phyloP scores from a whole-genome alignment of 2,329 filamentous ascomycete genomes.

The Helotiales sp. region DNA sequence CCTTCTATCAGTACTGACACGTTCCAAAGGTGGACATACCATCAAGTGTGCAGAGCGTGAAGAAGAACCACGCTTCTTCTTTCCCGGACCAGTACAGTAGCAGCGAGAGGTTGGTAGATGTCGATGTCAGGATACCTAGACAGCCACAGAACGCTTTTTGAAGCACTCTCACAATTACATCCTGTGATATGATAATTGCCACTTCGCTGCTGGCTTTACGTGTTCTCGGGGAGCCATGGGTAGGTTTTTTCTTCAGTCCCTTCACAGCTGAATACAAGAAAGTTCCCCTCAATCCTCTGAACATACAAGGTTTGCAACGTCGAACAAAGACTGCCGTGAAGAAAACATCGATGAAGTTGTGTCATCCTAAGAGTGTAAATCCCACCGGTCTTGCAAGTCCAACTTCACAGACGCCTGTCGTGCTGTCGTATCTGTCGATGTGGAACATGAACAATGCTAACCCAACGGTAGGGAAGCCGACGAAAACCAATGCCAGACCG shows the following conservation, averaged over 20 bases:
- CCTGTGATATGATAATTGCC: slow-evolving; percentile 9
- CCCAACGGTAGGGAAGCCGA: slow-evolving; percentile 3
- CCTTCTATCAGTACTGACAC: neutral
- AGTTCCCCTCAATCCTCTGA: neutral
- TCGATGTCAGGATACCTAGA: slow-evolving; percentile 13
- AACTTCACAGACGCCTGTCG: neutral
- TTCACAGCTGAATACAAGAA: slow-evolving; percentile 3
- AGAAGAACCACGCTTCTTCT: slow-evolving; percentile 15
- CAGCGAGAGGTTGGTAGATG: slow-evolving; percentile 11
- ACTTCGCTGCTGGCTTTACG: neutral
- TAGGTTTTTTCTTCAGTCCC: slow-evolving; percentile 3
- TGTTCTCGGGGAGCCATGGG: neutral
- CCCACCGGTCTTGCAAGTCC: slow-evolving; percentile 1
- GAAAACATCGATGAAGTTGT: slow-evolving; percentile 15
- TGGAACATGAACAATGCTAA: slow-evolving; percentile 5
- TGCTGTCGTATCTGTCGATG: neutral
- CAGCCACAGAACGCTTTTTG: slow-evolving; percentile 19
- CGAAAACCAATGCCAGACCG: slow-evolving; percentile 3
- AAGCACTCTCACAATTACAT: slow-evolving; percentile 12
- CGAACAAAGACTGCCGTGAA: slow-evolving; percentile 17
- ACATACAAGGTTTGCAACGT: slow-evolving; percentile 14
- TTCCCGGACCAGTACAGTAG: slow-evolving; percentile 15
- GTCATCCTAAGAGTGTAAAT: slow-evolving; percentile 8
- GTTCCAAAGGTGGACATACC: neutral
- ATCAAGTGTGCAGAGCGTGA: slow-evolving; percentile 18